Base-by-base conservation (phyloP, 805 yeast species). In the Yarrowia sp. region DNA sequence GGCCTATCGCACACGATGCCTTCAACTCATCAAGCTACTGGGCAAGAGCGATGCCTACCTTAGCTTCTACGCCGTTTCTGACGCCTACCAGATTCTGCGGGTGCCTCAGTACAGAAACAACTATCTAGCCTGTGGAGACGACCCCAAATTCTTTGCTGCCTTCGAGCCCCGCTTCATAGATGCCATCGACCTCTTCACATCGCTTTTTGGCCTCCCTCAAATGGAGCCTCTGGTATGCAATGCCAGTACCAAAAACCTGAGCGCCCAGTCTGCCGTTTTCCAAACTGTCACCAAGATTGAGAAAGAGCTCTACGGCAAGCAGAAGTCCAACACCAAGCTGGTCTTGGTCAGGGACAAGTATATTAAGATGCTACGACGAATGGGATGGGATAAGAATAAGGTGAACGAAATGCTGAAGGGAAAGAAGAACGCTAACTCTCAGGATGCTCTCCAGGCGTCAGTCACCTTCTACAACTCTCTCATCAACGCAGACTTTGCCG, bases 21-120 rank as follows among this genome's bases (percentile, higher is more conserved):
- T 58, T n/a, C 63, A 58, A 19, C 63, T 58, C 41, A 32, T 58
- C 63, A 58, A 43, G n/a, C 41, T 41, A 11, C 63, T 58, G n/a
- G 36, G 46, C 46, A 58, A 58, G 22, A 58, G 41, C 41, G 63
- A 58, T n/a, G 51, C 51, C 30, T 58, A 58, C 44, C 51, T 58
- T 3, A 58, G 63, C 22, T 58, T 58, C 40, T 58, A 58, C 32
- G 63, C 63, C 12, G 63, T 58, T 4, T 41, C 51, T 28, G 63
- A 58, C 41, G 63, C 63, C 40, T 58, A 58, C 32, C 63, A 58
- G 32, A 58, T 58, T 41, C 17, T 58, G 28, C 36, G 63, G 22
- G 51, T 58, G 8, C 63, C 63, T 12, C 51, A 41, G 41, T 43
- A 41, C 49, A 41, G 63, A 41, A 58, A 58, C 51, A 58, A 58